These are phyloP conservation scores for Scheffersomyces insectosa DNA, from an alignment of 1,139 yeast species.

Conservation along the genomic window DNA sequence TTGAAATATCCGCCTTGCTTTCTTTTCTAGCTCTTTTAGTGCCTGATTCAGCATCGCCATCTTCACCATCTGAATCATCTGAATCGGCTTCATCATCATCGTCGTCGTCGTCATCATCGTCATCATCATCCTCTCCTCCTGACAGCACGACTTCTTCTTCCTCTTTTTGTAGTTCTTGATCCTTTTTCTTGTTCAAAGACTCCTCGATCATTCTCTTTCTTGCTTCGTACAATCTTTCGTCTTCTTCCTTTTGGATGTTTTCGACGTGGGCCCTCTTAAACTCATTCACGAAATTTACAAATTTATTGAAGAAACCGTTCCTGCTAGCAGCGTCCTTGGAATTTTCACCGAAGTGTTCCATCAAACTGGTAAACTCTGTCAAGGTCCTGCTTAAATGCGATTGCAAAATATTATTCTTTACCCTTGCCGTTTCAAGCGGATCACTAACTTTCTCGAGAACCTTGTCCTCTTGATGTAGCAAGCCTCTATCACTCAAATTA, in stretches of 20 bases:
- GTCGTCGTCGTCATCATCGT: conserved; percentile 8
- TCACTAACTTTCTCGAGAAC: conserved; percentile 48
- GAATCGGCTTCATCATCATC: conserved; percentile 6
- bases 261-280: conserved; percentile 49
- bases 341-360: conserved; percentile 86
- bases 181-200: conserved; percentile 11
- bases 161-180: conserved; percentile 4
- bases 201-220: conserved; percentile 38
- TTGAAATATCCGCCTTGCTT: background rate
- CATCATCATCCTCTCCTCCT: conserved; percentile 2
- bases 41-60: conserved; percentile 7
- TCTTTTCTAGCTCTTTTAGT: conserved; percentile 3
- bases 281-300: conserved; percentile 39
- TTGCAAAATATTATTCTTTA: conserved; percentile 57
- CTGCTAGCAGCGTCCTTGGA: conserved; percentile 52
- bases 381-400: conserved; percentile 57
- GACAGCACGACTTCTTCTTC: conserved; percentile 2
- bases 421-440: conserved; percentile 63
- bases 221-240: conserved; percentile 40
- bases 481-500: conserved; percentile 64
- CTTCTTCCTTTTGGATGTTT: conserved; percentile 49
- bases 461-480: conserved; percentile 77
- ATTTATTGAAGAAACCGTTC: conserved; percentile 39
- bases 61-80: conserved; percentile 5
- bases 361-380: conserved; percentile 55